Conservation (phyloP, 176 grass and related monocot species). For the Oryza glumipatula region DNA sequence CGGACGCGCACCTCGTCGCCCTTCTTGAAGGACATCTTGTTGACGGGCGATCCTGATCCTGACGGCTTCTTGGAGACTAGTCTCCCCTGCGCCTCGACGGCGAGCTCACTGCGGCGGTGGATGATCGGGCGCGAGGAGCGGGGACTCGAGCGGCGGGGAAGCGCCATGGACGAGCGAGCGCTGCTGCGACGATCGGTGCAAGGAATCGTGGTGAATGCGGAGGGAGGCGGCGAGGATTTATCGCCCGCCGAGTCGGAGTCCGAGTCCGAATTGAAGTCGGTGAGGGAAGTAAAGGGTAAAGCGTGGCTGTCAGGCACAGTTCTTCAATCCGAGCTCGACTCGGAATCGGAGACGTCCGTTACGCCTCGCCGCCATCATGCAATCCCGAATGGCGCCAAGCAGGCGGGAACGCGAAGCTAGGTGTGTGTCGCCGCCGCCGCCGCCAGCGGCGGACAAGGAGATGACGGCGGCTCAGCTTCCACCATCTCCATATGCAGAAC, state of each 20-base stretch:
- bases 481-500: too few relatives aligned
- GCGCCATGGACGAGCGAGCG: neutral
- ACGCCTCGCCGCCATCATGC: too few relatives aligned
- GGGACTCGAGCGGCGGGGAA: neutral
- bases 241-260: neutral
- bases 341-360: too few relatives aligned
- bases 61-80: neutral
- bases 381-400: too few relatives aligned
- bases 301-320: too few relatives aligned
- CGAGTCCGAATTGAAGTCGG: neutral
- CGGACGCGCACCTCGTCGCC: slow-evolving; percentile 7
- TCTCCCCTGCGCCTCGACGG: neutral
- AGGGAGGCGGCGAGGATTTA: neutral
- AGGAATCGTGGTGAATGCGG: neutral
- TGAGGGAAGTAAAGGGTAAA: neutral
- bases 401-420: too few relatives aligned
- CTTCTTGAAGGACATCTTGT: neutral
- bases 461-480: too few relatives aligned
- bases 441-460: too few relatives aligned
- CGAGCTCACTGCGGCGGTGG: neutral
- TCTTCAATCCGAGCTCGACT: too few relatives aligned
- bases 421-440: too few relatives aligned
- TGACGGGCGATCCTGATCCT: too few relatives aligned
- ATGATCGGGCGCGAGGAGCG: neutral
- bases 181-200: neutral